Base-by-base conservation (phyloP, 768 basidiomycete species). In the Hygrocybe coccinea region DNA sequence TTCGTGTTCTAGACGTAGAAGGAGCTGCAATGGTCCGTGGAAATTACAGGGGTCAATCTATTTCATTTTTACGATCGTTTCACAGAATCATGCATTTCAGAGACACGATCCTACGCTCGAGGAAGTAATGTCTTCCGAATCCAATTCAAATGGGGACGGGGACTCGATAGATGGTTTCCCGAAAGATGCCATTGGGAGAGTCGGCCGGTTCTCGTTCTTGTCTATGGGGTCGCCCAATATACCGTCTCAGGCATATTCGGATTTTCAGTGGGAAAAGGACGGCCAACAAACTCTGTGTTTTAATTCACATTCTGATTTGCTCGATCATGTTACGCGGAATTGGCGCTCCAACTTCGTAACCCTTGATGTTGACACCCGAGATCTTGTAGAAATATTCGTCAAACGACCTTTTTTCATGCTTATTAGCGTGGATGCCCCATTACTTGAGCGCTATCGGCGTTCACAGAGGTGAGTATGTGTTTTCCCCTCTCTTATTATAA, bases 391-490 rank as follows among this genome's bases (percentile, higher is more conserved):
- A 56, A 71, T 77, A 48, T 97, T 97, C 65, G 67, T 82, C 35
- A 93, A 85, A 64, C 76, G 97, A 15, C 97, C 97, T 0, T 98
- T 93, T 68, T 93, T 97, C 68, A 74, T 97, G 67, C 79, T 98
- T 21, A 72, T 97, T 44, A 80, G 74, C 46, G 78, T 93, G 29
- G 93, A 97, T 59, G 95, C 91, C 0, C 94, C 94, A 0, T 64
- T 95, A 33, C 69, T 83, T 41, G 73, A 80, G 43, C 78, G 95
- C 39, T 97, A 79, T 69, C 65, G 68, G 54, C 81, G 92, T 25
- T 79, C 79, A 39, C 72, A 71, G 58, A 73, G 74, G 81, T 83
- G 62, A 62, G 77, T 69, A n/a, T n/a, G 50, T 35, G 62, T 22
- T 38, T 54, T 39, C 24, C 56, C 43, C 38, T 24, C 37, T 24